These are phyloP conservation scores for Globisporangium solare DNA, from an alignment of 352 stramenopile species.

Conservation along the genomic window DNA sequence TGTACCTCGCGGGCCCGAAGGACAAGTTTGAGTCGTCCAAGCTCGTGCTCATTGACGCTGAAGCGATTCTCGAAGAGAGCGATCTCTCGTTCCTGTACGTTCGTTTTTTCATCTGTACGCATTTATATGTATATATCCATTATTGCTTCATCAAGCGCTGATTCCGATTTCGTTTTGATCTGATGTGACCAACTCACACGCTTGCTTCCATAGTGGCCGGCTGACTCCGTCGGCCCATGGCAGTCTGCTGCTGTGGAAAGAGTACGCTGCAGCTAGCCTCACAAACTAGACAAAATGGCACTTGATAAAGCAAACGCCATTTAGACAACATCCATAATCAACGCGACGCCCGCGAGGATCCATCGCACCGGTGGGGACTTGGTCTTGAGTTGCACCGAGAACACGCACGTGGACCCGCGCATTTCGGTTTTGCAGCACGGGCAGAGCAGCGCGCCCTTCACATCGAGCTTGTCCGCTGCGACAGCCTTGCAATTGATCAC, in stretches of 20 bases:
- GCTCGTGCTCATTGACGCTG: constrained; percentile 36
- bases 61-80: constrained; percentile 24
- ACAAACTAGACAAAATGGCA: constrained; percentile 7
- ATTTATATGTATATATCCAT: not conserved
- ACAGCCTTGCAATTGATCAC: constrained; percentile 98
- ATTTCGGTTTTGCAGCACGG: constrained; percentile 97
- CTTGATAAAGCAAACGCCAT: constrained; percentile 1
- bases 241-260: constrained; percentile 37
- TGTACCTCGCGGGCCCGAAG: constrained; percentile 38
- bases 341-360: constrained; percentile 93
- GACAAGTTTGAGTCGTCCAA: constrained; percentile 62
- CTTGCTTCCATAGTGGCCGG: constrained; percentile 17
- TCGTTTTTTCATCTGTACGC: not conserved
- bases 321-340: constrained; percentile 94
- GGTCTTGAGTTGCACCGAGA: constrained; percentile 97
- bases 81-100: constrained; percentile 25
- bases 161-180: not conserved
- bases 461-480: constrained; percentile 91
- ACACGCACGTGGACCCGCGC: constrained; percentile 95
- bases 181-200: not conserved
- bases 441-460: constrained; percentile 94
- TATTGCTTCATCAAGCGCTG: no score
- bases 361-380: constrained; percentile 92
- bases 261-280: constrained; percentile 21
- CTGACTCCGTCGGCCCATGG: constrained; percentile 46